phyloP scores from a whole-genome alignment of 1,284 basidiomycete species.

The Apiotrichum veenhuisii region DNA sequence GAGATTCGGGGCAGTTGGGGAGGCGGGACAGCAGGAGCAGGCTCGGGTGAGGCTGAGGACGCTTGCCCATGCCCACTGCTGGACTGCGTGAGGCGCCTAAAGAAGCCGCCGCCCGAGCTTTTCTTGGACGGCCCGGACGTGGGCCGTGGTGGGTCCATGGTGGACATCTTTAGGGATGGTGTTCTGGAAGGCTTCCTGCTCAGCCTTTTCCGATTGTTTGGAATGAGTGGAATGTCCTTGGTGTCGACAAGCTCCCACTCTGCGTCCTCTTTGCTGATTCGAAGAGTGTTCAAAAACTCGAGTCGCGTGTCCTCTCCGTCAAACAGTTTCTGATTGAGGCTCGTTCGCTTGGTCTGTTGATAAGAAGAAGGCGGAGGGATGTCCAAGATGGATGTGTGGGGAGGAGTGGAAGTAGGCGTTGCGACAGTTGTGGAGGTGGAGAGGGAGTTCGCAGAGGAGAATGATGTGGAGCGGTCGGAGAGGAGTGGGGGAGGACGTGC shows the following conservation, averaged over 20 bases:
- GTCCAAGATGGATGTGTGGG: not conserved
- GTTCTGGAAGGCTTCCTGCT: not conserved
- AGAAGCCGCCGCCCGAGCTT: slow-evolving; percentile 10
- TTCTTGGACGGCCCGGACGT: slow-evolving; percentile 7
- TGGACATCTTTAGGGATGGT: slow-evolving; percentile 8
- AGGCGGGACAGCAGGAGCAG: not conserved
- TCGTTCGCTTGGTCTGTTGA: slow-evolving; percentile 2
- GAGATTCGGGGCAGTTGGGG: slow-evolving; percentile 16
- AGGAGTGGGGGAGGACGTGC: slow-evolving; percentile 8
- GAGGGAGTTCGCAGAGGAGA: not conserved
- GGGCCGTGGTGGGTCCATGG: slow-evolving; percentile 2
- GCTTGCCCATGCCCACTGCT: not conserved
- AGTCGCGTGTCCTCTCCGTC: slow-evolving; percentile 13
- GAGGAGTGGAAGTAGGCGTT: not conserved
- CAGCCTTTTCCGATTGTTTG: not conserved
- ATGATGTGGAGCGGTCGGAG: slow-evolving; percentile 2
- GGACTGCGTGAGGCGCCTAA: slow-evolving; percentile 12
- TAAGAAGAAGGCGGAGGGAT: not conserved
- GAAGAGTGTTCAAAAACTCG: slow-evolving; percentile 11
- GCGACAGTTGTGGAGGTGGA: slow-evolving; percentile 4
- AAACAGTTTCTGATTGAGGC: slow-evolving; percentile 8
- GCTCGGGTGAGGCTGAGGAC: not conserved
- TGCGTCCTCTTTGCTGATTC: slow-evolving; percentile 10
- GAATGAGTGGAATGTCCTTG: not conserved
- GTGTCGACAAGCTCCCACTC: slow-evolving; percentile 19